Conservation (phyloP, 2,329 filamentous ascomycete species). For the Exophiala aquamarina region DNA sequence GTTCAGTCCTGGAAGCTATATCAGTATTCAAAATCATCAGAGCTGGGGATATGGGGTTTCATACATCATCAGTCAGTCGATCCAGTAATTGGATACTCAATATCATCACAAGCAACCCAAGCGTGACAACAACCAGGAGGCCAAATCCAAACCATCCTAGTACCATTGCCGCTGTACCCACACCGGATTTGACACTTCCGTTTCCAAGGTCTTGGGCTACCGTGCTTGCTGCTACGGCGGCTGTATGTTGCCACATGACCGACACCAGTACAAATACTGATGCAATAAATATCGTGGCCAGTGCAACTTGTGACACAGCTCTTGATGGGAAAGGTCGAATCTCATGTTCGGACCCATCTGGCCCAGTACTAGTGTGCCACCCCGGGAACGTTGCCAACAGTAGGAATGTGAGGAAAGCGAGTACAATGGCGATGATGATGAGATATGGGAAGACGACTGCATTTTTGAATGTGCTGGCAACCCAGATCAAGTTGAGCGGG, state of each 20-base stretch:
- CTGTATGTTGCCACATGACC: conserved; percentile 72
- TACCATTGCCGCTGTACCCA: conserved; percentile 94
- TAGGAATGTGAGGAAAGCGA: conserved; percentile 93
- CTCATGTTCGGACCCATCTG: conserved; percentile 77
- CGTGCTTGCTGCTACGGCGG: conserved; percentile 89
- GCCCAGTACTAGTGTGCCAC: conserved; percentile 90
- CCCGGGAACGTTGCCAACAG: conserved; percentile 95
- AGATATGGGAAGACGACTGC: conserved; percentile 98
- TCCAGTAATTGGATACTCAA: conserved; percentile 82
- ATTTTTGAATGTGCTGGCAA: conserved; percentile 95
- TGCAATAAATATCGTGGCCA: conserved; percentile 82
- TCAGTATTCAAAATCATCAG: conserved; percentile 5
- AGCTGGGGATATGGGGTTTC: conserved; percentile 3
- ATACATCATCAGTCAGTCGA: conserved; percentile 51
- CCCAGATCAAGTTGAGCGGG: conserved; percentile 94
- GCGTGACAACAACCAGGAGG: conserved; percentile 89
- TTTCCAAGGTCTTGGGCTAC: conserved; percentile 93
- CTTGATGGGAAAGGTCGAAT: conserved; percentile 92
- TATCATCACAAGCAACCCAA: conserved; percentile 93
- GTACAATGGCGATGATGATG: conserved; percentile 95
- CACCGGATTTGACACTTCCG: conserved; percentile 79
- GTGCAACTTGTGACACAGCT: conserved; percentile 85
- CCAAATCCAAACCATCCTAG: conserved; percentile 97
- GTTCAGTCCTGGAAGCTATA: conserved; percentile 10
- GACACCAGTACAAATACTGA: conserved; percentile 66